phyloP scores from a whole-genome alignment of 805 yeast species.

The Ogataea methylovora region DNA sequence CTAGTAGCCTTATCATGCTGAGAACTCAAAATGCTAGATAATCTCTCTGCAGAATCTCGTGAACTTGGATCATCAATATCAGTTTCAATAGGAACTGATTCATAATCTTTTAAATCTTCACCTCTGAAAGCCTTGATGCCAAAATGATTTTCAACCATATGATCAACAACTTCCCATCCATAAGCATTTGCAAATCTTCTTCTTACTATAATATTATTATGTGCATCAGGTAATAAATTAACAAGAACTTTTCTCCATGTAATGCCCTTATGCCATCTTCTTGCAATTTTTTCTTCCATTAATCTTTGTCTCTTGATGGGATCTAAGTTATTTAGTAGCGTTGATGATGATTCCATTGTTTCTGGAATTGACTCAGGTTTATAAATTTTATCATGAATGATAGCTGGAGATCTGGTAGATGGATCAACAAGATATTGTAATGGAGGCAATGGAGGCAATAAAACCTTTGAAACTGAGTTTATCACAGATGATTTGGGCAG shows the following conservation, averaged over 20 bases:
- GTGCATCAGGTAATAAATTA: constrained; percentile 85
- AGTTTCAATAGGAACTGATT: constrained; percentile 5
- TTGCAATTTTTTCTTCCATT: constrained; percentile 74
- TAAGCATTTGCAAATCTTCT: constrained; percentile 86
- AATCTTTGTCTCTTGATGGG: constrained; percentile 35
- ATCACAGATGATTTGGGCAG: constrained; percentile 72
- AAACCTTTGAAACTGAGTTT: constrained; percentile 67
- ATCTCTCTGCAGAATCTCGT: constrained; percentile 4
- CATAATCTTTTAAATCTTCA: constrained; percentile 15
- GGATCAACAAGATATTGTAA: constrained; percentile 65
- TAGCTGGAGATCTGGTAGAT: constrained; percentile 43
- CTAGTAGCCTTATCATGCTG: constrained; percentile 28
- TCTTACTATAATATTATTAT: constrained; percentile 84
- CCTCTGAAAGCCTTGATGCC: constrained; percentile 13
- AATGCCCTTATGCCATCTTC: constrained; percentile 79
- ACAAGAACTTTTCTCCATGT: constrained; percentile 90
- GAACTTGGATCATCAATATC: background rate
- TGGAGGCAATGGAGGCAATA: constrained; percentile 78
- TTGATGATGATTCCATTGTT: constrained; percentile 16
- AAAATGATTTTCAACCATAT: constrained; percentile 66
- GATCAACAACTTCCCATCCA: constrained; percentile 92
- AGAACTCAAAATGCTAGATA: constrained; percentile 19
- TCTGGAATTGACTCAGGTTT: constrained; percentile 44
- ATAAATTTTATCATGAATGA: constrained; percentile 79
- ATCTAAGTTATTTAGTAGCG: constrained; percentile 18